Percentiles rank a stretch among this genome's conserved stretches.
Evolutionary conservation across 1,284 basidiomycete species (phyloP).

Genomic region (Malassezia dermatis): DNA sequence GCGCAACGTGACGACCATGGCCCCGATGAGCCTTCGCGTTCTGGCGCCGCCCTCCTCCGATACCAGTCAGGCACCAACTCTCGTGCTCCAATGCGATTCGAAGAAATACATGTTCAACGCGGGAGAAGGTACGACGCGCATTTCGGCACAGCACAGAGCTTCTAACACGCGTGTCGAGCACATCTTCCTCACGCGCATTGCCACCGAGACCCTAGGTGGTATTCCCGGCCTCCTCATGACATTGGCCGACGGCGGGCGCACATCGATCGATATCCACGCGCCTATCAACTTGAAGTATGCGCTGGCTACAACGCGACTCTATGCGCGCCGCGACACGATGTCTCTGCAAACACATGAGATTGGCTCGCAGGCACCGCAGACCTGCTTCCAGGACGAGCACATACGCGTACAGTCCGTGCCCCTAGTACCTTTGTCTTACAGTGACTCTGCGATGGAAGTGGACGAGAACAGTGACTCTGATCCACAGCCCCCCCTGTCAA

Average conservation of each 20-base stretch:
- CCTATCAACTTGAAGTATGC: constrained; percentile 63
- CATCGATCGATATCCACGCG: constrained; percentile 58
- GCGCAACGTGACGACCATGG: constrained; percentile 3
- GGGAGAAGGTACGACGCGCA: constrained; percentile 66
- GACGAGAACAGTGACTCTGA: not conserved
- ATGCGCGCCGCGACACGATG: constrained; percentile 31
- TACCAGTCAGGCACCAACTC: constrained; percentile 67
- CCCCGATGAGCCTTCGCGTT: constrained; percentile 24
- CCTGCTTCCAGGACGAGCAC: constrained; percentile 56
- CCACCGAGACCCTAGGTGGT: constrained; percentile 52
- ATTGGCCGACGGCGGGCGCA: constrained; percentile 61
- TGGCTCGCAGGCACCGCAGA: constrained; percentile 11
- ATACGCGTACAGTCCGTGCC: constrained; percentile 60
- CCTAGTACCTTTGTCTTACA: constrained; percentile 47
- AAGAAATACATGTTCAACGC: constrained; percentile 76
- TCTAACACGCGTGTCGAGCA: constrained; percentile 60
- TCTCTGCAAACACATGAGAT: constrained; percentile 21
- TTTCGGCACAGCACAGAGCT: constrained; percentile 60
- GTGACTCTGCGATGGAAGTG: not conserved
- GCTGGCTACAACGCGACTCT: constrained; percentile 56
- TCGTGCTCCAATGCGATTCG: constrained; percentile 62
- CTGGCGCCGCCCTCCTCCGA: constrained; percentile 45
- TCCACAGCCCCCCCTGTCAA: constrained; percentile 12
- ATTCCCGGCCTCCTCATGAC: constrained; percentile 66
- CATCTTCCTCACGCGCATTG: constrained; percentile 63